These are phyloP conservation scores for Tagetes patula DNA, from an alignment of 129 eudicot genomes.

Conservation along the genomic window DNA sequence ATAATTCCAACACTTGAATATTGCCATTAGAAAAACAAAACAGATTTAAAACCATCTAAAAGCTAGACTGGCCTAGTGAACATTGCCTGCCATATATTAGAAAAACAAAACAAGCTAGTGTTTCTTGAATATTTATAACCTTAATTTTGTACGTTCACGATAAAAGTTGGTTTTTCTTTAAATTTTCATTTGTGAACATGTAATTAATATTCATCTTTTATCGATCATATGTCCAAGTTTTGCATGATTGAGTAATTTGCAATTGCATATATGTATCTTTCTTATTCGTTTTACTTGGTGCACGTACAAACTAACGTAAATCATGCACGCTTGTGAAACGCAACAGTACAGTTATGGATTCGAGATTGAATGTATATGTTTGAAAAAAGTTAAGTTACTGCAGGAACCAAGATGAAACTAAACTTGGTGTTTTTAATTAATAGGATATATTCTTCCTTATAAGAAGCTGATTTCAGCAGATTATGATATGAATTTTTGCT, in stretches of 20 bases:
- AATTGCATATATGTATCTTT: too few species aligned
- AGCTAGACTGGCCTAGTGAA: too few species aligned
- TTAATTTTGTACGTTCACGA: neutral
- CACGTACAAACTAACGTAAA: neutral
- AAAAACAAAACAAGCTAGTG: neutral
- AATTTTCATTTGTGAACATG: neutral
- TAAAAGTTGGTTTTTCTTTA: neutral
- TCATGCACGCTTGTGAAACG: neutral
- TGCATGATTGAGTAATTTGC: neutral
- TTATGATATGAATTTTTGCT: constrained; percentile 13
- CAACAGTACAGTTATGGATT: neutral
- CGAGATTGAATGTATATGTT: neutral
- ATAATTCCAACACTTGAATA: constrained; percentile 4
- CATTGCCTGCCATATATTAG: too few species aligned
- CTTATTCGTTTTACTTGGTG: neutral
- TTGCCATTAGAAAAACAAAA: too few species aligned
- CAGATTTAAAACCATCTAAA: too few species aligned
- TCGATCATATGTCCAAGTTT: neutral
- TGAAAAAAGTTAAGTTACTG: neutral
- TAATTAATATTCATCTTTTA: constrained; percentile 2
- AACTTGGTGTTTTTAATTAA: constrained; percentile 12
- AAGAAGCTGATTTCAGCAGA: constrained; percentile 23
- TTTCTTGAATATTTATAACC: neutral
- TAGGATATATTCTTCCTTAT: constrained; percentile 8
- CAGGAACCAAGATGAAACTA: constrained; percentile 17